These are phyloP conservation scores for Rhizophagus clarus DNA, from an alignment of 192 early-diverging fungal species.

Conservation along the genomic window DNA sequence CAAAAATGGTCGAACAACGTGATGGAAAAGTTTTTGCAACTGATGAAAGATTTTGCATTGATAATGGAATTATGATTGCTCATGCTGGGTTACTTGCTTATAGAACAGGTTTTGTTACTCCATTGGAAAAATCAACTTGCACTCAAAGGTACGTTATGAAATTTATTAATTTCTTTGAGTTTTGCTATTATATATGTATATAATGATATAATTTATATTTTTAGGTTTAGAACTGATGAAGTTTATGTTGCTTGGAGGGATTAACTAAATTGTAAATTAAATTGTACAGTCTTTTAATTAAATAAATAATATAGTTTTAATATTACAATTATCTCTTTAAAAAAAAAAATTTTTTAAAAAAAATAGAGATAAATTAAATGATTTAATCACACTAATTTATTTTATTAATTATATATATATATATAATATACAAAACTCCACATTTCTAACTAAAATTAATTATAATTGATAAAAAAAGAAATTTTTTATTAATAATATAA, in stretches of 20 bases:
- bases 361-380: no score
- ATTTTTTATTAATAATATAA: no score
- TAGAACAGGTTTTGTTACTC: constrained; percentile 79
- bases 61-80: constrained; percentile 99
- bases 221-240: constrained; percentile 78
- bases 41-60: constrained; percentile 97
- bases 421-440: no score
- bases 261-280: not conserved
- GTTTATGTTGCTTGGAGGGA: constrained; percentile 82
- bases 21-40: constrained; percentile 90
- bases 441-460: no score
- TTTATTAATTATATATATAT: no score
- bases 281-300: not conserved
- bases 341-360: no score
- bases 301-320: no score
- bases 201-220: no score
- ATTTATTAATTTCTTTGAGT: not conserved
- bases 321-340: no score
- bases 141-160: constrained; percentile 71
- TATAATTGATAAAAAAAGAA: no score
- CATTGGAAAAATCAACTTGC: constrained; percentile 83
- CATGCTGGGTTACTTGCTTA: constrained; percentile 90
- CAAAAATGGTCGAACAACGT: constrained; percentile 86
- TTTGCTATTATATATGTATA: not conserved
- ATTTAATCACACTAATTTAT: no score